phyloP scores from a whole-genome alignment of 2,329 filamentous ascomycete genomes.

The Didymella pomorum region DNA sequence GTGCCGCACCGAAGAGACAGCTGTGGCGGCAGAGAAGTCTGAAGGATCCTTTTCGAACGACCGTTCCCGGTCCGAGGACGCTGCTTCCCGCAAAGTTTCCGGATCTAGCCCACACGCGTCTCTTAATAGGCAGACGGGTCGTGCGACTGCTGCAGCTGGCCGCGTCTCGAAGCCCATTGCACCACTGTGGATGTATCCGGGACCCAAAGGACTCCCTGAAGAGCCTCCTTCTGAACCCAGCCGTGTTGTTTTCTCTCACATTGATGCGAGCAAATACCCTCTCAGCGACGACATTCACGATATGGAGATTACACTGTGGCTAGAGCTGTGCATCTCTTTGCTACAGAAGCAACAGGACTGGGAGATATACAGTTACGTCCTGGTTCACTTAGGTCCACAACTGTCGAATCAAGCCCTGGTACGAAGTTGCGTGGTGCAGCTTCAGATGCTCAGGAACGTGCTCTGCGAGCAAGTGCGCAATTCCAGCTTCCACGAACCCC shows the following conservation, averaged over 20 bases:
- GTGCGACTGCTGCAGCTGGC: conserved; percentile 33
- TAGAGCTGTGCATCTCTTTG: conserved; percentile 79
- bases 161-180: conserved; percentile 45
- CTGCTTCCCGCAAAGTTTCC: conserved; percentile 39
- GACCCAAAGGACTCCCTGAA: conserved; percentile 62
- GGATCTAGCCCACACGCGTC: conserved; percentile 45
- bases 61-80: conserved; percentile 37
- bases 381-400: conserved; percentile 86
- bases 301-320: conserved; percentile 66
- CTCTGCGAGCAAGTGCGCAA: conserved; percentile 84
- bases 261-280: conserved; percentile 48
- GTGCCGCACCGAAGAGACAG: conserved; percentile 67
- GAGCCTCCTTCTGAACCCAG: conserved; percentile 60
- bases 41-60: conserved; percentile 49
- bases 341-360: conserved; percentile 79
- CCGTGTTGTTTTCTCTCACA: conserved; percentile 59
- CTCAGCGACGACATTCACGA: conserved; percentile 52
- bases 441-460: conserved; percentile 76
- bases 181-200: conserved; percentile 66
- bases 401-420: conserved; percentile 91
- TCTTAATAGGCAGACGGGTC: conserved; percentile 40
- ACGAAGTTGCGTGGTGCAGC: conserved; percentile 72
- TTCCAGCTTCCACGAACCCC: conserved; percentile 82
- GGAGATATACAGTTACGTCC: conserved; percentile 90
- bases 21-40: conserved; percentile 53